Percentiles rank a stretch among this genome's conserved stretches.
Conservation (phyloP, 352 stramenopile genomes). For the Globisporangium iwayamae region DNA sequence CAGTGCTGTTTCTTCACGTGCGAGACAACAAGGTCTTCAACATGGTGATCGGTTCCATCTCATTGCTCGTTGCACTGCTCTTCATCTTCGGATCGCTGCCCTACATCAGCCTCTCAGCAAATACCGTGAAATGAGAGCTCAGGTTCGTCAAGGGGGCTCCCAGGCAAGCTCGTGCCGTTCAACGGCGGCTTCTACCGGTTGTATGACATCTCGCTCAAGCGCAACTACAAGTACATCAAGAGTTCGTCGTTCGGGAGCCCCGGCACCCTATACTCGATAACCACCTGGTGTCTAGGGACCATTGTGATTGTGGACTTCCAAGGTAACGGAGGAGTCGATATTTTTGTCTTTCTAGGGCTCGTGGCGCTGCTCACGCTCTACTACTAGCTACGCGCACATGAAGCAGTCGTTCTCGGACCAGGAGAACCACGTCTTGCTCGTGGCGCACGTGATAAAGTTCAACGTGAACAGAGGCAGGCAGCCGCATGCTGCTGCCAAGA, state of each 20-base stretch:
- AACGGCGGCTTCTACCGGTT: constrained; percentile 30
- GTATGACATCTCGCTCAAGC: constrained; percentile 26
- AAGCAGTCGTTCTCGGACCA: constrained; percentile 21
- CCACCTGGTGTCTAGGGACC: constrained; percentile 10
- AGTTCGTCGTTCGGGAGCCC: constrained; percentile 16
- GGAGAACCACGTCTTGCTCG: constrained; percentile 24
- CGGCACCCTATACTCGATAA: constrained; percentile 21
- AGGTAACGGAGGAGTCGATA: constrained; percentile 9
- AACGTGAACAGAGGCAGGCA: not conserved
- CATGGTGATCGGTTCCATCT: constrained; percentile 9
- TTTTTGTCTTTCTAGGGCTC: not conserved
- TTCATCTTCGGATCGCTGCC: constrained; percentile 15
- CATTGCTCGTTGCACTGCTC: constrained; percentile 19
- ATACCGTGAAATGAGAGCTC: not conserved
- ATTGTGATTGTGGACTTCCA: constrained; percentile 17
- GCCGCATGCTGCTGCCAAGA: no score
- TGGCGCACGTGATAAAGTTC: constrained; percentile 27
- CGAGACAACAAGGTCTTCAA: constrained; percentile 17
- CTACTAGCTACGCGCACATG: constrained; percentile 19
- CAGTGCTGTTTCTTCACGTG: constrained; percentile 19
- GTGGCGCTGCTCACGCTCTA: constrained; percentile 12
- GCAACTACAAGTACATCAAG: constrained; percentile 25
- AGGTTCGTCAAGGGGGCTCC: constrained; percentile 14
- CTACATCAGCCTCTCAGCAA: constrained; percentile 4
- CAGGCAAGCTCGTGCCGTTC: constrained; percentile 27